Conservation (phyloP, 768 basidiomycete species). For the Lactifluus rugatus region DNA sequence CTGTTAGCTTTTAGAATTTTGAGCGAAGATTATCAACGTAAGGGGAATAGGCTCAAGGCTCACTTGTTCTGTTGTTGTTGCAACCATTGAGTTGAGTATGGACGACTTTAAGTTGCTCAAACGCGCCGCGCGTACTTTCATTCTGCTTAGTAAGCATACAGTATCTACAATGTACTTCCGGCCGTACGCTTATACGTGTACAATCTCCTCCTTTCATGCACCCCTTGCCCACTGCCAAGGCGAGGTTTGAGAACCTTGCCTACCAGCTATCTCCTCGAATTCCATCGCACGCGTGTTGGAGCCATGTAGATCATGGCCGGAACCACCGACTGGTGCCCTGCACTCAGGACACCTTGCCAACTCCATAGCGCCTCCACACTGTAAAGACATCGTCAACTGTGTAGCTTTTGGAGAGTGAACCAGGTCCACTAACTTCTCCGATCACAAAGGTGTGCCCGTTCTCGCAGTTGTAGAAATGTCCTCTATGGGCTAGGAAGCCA, state of each 20-base stretch:
- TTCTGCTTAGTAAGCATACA: neutral
- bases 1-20: neutral
- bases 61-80: constrained; percentile 12
- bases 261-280: constrained; percentile 36
- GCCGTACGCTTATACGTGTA: too few relatives aligned
- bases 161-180: too few relatives aligned
- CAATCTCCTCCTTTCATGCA: neutral
- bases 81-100: neutral
- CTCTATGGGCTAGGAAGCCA: constrained; percentile 21
- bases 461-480: constrained; percentile 29
- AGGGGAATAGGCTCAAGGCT: neutral
- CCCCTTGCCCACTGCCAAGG: constrained; percentile 27
- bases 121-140: neutral
- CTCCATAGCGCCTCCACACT: constrained; percentile 54
- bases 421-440: constrained; percentile 32
- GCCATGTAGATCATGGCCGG: constrained; percentile 30
- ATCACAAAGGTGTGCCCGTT: constrained; percentile 61
- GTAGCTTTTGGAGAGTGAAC: neutral
- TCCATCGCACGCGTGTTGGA: constrained; percentile 39
- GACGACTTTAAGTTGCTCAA: neutral
- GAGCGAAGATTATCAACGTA: neutral
- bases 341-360: constrained; percentile 47
- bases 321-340: constrained; percentile 42
- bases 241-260: constrained; percentile 23
- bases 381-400: neutral